Percentiles rank a stretch among this genome's conserved stretches.
phyloP scores from a whole-genome alignment of 1,284 basidiomycete genomes.

The Ceratorhiza oryzae-sativae region DNA sequence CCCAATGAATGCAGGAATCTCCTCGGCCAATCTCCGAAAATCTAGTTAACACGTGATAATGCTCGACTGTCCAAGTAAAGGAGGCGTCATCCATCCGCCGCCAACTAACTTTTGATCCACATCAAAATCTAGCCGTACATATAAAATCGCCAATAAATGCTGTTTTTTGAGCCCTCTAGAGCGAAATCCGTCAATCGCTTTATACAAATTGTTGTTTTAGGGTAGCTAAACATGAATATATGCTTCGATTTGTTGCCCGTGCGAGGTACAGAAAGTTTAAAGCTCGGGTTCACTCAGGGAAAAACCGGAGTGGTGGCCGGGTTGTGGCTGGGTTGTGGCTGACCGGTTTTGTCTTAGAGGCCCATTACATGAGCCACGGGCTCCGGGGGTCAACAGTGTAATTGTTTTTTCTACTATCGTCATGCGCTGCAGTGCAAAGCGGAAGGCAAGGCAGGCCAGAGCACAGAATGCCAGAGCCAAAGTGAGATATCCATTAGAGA shows the following conservation, averaged over 20 bases:
- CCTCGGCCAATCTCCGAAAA: too few relatives aligned
- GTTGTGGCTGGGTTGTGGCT: not conserved
- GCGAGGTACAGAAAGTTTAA: not conserved
- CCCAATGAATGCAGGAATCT: too few relatives aligned
- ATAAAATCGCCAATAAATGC: not conserved
- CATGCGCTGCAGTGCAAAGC: not conserved
- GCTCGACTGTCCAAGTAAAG: too few relatives aligned
- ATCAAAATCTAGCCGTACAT: not conserved
- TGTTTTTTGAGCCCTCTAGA: not conserved
- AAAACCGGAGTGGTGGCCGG: not conserved
- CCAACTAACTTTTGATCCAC: constrained; percentile 1
- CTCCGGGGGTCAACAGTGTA: not conserved
- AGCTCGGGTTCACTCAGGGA: not conserved
- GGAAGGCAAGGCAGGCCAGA: not conserved
- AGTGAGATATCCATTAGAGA: not conserved
- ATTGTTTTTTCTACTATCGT: not conserved
- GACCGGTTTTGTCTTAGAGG: too few relatives aligned
- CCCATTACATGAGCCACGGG: not conserved
- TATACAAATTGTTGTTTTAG: not conserved
- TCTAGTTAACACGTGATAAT: too few relatives aligned
- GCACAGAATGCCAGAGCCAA: not conserved
- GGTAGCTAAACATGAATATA: not conserved
- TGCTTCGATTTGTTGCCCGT: not conserved
- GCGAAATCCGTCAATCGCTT: not conserved
- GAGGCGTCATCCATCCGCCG: not conserved